Evolutionary conservation across 768 basidiomycete genomes (phyloP).

Genomic region (Peribolospora baueri): DNA sequence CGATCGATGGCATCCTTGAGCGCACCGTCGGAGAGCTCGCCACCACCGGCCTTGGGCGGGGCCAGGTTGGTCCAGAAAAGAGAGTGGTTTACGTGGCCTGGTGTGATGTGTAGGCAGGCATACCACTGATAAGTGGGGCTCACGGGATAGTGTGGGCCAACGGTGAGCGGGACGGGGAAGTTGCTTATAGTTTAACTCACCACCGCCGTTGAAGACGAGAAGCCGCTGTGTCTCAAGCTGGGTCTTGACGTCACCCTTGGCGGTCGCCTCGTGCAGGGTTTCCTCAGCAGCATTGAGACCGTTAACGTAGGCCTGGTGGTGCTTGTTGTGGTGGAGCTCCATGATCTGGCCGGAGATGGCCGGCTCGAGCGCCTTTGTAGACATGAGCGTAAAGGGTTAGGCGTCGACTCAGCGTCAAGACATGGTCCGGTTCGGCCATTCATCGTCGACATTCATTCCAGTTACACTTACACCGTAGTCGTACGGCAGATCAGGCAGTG

Average conservation of each 20-base stretch:
- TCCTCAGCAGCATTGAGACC: conserved; percentile 84
- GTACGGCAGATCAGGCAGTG: conserved; percentile 52
- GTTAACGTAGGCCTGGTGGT: conserved; percentile 59
- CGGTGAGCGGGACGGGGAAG: not conserved
- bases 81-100: conserved; percentile 76
- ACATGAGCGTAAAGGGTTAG: not conserved
- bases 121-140: not conserved
- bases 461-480: conserved; percentile 37
- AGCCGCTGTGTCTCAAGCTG: conserved; percentile 68
- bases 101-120: not conserved
- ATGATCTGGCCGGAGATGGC: conserved; percentile 79
- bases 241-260: conserved; percentile 37
- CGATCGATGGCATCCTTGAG: conserved; percentile 50
- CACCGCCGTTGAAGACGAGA: conserved; percentile 94
- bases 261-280: conserved; percentile 32
- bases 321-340: conserved; percentile 71
- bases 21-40: conserved; percentile 35
- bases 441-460: not conserved
- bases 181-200: not conserved
- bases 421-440: not conserved
- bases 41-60: conserved; percentile 38
- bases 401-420: not conserved
- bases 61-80: conserved; percentile 97
- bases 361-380: conserved; percentile 57
- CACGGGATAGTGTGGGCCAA: not conserved